Evolutionary conservation across 805 yeast species (phyloP).

Genomic region (Lipomyces sp.): DNA sequence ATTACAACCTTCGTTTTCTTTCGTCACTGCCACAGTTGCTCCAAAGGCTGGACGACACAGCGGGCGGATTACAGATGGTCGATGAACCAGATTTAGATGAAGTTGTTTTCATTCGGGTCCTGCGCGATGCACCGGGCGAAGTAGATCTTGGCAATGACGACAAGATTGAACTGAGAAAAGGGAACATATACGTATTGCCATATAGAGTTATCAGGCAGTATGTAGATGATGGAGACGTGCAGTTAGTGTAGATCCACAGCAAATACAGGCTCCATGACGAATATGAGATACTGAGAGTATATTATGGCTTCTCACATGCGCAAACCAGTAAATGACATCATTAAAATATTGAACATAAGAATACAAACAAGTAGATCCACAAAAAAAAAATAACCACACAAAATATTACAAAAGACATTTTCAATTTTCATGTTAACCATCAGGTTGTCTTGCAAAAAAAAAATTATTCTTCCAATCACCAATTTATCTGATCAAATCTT

Average conservation of each 20-base stretch:
- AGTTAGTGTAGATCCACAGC: constrained; percentile 16
- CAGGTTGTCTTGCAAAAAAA: background rate
- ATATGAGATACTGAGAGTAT: background rate
- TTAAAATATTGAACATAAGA: background rate
- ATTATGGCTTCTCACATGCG: background rate
- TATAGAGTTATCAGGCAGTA: constrained; percentile 59
- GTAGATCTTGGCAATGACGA: constrained; percentile 55
- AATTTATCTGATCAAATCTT: constrained; percentile 49
- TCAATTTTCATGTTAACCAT: background rate
- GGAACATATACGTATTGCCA: constrained; percentile 76
- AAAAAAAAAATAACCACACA: background rate
- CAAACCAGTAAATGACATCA: background rate
- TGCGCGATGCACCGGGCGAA: constrained; percentile 48
- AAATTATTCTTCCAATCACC: constrained; percentile 16
- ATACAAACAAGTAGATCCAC: background rate
- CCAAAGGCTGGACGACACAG: constrained; percentile 75
- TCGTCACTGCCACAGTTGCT: constrained; percentile 67
- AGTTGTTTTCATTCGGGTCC: constrained; percentile 74
- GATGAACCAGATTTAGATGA: constrained; percentile 74
- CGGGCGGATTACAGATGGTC: constrained; percentile 74
- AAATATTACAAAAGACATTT: background rate
- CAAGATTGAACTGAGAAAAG: constrained; percentile 59
- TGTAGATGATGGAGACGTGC: constrained; percentile 46
- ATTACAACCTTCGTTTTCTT: constrained; percentile 71
- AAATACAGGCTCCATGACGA: background rate